Evolutionary conservation across 768 basidiomycete species (phyloP), one percentile per base, ranked within the genome.

Genomic region (Dentipellis sp.): DNA sequence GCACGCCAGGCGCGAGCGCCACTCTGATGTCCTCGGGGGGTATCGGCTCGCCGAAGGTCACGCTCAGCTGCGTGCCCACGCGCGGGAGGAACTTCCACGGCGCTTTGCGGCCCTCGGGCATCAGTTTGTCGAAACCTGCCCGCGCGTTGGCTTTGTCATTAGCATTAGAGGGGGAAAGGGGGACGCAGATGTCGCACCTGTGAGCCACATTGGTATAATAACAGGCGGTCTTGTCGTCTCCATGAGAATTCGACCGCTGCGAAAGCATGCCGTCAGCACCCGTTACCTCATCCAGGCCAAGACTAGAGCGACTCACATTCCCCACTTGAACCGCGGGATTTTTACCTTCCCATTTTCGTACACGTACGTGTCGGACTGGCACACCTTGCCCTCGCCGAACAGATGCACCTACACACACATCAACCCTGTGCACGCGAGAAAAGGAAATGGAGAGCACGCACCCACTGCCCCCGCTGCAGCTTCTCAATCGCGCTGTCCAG

Each of bases 171-270:
- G 21, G n/a, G n/a, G n/a, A n/a, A n/a, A n/a, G n/a, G n/a, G n/a
- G 17, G 21, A 14, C 5, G 48, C 9, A 35, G 9, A 14, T 8
- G 46, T 56, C 73, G n/a, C 52, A 79, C 86, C 85, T n/a, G 88
- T 86, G 11, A 97, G 74, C 92, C 92, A 98, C 78, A 97, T 89
- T 2, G 94, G 94, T 59, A 98, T 85, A 56, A 97, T 81, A 19
- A 83, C 68, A 2, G 94, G 94, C 46, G 81, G 77, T n/a, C 73
- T 63, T 12, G 74, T 67, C 9, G 77, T 72, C 55, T 85, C 82
- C 80, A 85, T 93, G 46, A 98, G 66, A 36, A 97, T 87, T 22
- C 93, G 80, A 39, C 90, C 91, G 23, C 92, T 29, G 6, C 94
- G 64, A 38, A 54, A 56, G 17, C 10, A 23, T 47, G 46, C 36